These are phyloP conservation scores for Mentha longifolia DNA, from an alignment of 257 asterid genomes.

Conservation along the genomic window DNA sequence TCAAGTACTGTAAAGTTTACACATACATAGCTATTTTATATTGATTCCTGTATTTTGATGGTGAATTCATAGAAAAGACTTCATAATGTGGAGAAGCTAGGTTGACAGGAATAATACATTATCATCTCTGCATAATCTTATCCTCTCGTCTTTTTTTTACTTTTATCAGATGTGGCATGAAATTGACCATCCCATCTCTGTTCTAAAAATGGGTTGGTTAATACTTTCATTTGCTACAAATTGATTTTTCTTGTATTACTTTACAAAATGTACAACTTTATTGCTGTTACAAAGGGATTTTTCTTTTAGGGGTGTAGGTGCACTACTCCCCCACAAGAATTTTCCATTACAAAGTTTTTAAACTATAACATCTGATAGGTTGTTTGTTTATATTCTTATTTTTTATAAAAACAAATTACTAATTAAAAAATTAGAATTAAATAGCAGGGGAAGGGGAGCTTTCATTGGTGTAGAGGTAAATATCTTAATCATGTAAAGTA, in stretches of 20 bases:
- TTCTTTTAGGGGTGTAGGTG: too few species aligned
- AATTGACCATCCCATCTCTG: background rate
- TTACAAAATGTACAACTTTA: background rate
- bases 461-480: slow-evolving; percentile 9
- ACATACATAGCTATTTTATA: background rate
- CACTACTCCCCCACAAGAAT: too few species aligned
- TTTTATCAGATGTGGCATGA: background rate
- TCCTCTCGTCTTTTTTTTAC: background rate
- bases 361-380: background rate
- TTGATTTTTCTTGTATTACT: background rate
- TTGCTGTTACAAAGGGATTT: background rate
- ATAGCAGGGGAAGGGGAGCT: background rate
- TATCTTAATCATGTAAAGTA: slow-evolving; percentile 21
- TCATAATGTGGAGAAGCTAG: background rate
- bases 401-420: background rate
- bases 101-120: background rate
- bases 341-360: background rate
- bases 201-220: background rate
- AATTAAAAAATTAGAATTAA: background rate
- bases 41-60: background rate
- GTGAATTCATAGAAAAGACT: background rate
- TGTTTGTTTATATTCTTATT: background rate
- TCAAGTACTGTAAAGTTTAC: background rate
- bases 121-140: background rate
- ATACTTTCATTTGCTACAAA: background rate